Conservation (phyloP, 805 yeast genomes). For the Lachancea kluyveri region DNA sequence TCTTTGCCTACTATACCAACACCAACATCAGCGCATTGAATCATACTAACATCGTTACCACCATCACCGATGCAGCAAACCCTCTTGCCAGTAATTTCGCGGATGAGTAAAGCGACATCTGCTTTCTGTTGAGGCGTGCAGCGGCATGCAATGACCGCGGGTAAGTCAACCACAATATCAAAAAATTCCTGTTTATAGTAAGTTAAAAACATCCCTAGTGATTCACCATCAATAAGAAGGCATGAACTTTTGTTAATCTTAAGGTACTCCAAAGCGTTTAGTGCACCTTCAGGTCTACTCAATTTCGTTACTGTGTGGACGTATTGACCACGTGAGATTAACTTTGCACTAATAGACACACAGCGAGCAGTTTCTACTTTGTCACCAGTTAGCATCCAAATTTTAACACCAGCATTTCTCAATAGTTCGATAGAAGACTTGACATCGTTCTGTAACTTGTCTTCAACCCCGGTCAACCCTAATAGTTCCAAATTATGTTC, state of each 20-base stretch:
- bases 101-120: constrained; percentile 79
- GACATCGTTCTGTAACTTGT: constrained; percentile 84
- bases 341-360: constrained; percentile 92
- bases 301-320: constrained; percentile 79
- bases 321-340: constrained; percentile 89
- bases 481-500: constrained; percentile 80
- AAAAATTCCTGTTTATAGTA: constrained; percentile 69
- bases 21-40: constrained; percentile 97
- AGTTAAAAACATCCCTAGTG: constrained; percentile 62
- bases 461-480: constrained; percentile 97
- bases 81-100: constrained; percentile 74
- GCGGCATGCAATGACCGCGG: constrained; percentile 96
- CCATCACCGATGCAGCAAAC: constrained; percentile 99
- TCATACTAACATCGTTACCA: constrained; percentile 98
- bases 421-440: constrained; percentile 86
- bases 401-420: constrained; percentile 93
- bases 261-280: constrained; percentile 69
- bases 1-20: constrained; percentile 99
- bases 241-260: constrained; percentile 52
- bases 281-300: constrained; percentile 53
- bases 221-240: constrained; percentile 89
- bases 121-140: constrained; percentile 99
- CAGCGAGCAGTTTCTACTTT: constrained; percentile 98
- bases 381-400: constrained; percentile 99
- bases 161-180: constrained; percentile 66